These are phyloP conservation scores for Lachnellula subtilissima DNA, from an alignment of 2,329 filamentous ascomycete species.

Conservation along the genomic window DNA sequence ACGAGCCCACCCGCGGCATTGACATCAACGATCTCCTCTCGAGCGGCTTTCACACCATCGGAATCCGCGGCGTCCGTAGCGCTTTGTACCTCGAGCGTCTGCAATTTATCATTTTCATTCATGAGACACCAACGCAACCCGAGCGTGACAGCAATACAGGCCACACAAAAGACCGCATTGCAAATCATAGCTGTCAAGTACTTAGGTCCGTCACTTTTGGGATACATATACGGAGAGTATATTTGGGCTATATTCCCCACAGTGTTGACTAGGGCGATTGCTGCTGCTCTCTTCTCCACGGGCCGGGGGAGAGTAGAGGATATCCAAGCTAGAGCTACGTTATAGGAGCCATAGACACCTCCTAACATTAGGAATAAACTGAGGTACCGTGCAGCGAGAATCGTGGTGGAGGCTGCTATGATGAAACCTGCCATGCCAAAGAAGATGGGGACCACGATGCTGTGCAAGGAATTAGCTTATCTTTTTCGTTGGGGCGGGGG, in stretches of 20 bases:
- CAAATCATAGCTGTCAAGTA: constrained; percentile 15
- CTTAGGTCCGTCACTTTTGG: constrained; percentile 12
- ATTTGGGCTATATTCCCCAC: constrained; percentile 39
- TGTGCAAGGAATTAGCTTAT: too few species aligned
- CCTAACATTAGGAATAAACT: constrained; percentile 16
- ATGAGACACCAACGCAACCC: constrained; percentile 8
- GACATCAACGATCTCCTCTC: constrained; percentile 10
- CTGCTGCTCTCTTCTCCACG: constrained; percentile 19
- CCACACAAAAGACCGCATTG: constrained; percentile 11
- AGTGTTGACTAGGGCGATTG: constrained; percentile 21
- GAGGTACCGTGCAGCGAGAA: constrained; percentile 19
- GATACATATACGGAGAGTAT: constrained; percentile 63
- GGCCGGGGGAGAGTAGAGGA: constrained; percentile 17
- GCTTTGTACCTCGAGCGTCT: constrained; percentile 4
- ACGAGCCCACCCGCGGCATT: constrained; percentile 1
- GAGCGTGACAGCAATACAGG: constrained; percentile 8
- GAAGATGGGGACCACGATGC: constrained; percentile 12
- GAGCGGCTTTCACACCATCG: neutral
- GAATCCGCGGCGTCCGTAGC: neutral
- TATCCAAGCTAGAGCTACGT: constrained; percentile 19
- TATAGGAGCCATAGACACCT: constrained; percentile 14
- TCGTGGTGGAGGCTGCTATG: constrained; percentile 11
- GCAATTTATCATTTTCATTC: constrained; percentile 12
- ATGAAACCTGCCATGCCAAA: constrained; percentile 18
- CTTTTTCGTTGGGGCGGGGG: too few species aligned